A percentile compares a stretch with the other conserved stretches of the same genome.
These are phyloP conservation scores for Botrytis deweyae DNA, from an alignment of 2,329 filamentous ascomycete species.

Conservation along the genomic window DNA sequence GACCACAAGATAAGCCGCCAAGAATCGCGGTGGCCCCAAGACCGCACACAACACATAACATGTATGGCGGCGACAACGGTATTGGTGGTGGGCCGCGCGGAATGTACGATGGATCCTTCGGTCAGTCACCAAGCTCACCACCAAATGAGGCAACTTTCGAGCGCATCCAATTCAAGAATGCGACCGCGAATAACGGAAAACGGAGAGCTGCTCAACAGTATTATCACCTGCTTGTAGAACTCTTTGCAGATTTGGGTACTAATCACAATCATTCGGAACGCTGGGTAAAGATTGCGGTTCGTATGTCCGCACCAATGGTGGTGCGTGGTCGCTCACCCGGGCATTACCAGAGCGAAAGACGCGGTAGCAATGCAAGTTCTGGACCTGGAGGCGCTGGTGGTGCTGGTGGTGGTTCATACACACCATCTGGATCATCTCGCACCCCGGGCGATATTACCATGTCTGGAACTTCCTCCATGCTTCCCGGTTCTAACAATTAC, in stretches of 20 bases:
- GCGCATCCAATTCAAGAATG: slow-evolving; percentile 73
- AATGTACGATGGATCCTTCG: slow-evolving; percentile 30
- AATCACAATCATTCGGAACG: slow-evolving; percentile 37
- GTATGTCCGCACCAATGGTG: slow-evolving; percentile 61
- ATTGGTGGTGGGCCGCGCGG: slow-evolving; percentile 29
- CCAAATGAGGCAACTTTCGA: slow-evolving; percentile 53
- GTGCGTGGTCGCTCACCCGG: slow-evolving; percentile 66
- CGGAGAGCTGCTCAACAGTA: slow-evolving; percentile 71
- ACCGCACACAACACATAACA: slow-evolving; percentile 31
- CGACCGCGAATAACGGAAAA: slow-evolving; percentile 74
- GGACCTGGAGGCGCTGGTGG: slow-evolving; percentile 50
- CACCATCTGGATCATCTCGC: slow-evolving; percentile 30
- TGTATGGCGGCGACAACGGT: slow-evolving; percentile 32
- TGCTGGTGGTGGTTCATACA: slow-evolving; percentile 35
- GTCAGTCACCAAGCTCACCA: slow-evolving; percentile 34
- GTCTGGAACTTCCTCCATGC: slow-evolving; percentile 35
- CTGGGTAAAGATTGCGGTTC: slow-evolving; percentile 59
- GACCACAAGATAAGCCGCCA: slow-evolving; percentile 62
- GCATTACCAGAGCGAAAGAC: slow-evolving; percentile 57
- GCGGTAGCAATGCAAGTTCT: slow-evolving; percentile 52
- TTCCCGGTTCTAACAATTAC: slow-evolving; percentile 32
- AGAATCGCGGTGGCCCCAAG: slow-evolving; percentile 42
- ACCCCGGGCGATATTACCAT: slow-evolving; percentile 36
- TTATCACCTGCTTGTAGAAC: slow-evolving; percentile 68
- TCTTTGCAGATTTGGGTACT: slow-evolving; percentile 55